These are phyloP conservation scores for Piromyces sp. DNA, from an alignment of 192 early-diverging fungal genomes.

Conservation along the genomic window DNA sequence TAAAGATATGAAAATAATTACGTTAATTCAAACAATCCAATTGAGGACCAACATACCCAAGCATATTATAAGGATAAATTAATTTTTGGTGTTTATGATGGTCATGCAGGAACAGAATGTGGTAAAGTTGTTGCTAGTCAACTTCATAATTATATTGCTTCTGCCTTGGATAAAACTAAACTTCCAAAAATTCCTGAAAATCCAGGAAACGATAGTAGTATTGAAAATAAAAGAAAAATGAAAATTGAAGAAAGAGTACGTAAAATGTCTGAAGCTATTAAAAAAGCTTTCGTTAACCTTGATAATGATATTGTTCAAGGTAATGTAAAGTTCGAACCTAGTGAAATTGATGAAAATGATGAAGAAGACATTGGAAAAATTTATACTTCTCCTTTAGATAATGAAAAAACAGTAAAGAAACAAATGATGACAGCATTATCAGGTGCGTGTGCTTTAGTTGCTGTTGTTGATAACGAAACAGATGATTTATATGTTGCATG, in stretches of 20 bases:
- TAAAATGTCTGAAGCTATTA: background rate
- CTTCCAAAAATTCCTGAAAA: background rate
- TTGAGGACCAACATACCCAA: background rate
- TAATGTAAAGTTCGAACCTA: background rate
- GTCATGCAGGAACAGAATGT: background rate
- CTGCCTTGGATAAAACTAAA: background rate
- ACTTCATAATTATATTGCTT: background rate
- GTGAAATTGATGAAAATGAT: background rate
- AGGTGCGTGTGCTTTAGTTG: background rate
- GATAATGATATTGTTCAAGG: background rate
- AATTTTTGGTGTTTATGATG: constrained; percentile 1
- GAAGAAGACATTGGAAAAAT: background rate
- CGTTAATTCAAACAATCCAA: background rate
- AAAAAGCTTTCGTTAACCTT: background rate
- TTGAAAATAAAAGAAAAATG: background rate
- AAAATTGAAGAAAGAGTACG: background rate
- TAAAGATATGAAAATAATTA: background rate
- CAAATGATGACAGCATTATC: background rate
- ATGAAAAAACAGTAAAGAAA: background rate
- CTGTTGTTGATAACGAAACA: background rate
- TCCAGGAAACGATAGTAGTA: background rate
- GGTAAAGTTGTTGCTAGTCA: background rate
- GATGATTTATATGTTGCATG: constrained; percentile 1
- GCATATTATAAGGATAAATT: background rate
- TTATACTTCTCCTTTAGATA: background rate